Evolutionary conservation across 805 yeast genomes (phyloP), one percentile per base, ranked within the genome.

Genomic region (Metschnikowia santaceciliae): DNA sequence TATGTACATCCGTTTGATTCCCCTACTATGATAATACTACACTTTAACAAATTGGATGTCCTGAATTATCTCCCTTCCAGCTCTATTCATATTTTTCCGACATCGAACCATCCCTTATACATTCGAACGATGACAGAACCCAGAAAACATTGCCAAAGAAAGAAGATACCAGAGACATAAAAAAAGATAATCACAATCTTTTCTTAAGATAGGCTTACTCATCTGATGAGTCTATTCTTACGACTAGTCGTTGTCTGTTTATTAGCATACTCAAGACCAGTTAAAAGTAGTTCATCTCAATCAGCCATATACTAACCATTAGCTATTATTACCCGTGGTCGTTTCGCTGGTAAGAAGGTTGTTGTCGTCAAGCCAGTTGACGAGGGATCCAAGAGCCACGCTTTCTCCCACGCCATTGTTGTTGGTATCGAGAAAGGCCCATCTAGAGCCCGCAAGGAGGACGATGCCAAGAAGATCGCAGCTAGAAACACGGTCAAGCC

Each of bases 301-400:
- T n/a, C 20, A 43, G n/a, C 7, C 42, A 13, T 37, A 47, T 53
- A 58, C 61, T 58, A 58, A 58, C 61, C 3, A 11, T 46, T 74
- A 88, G 96, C 98, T 82, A 91, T 94, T 81, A 91, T 94, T 77
- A 96, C 91, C 79, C 92, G 98, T 79, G 99, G 99, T 74, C 94
- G 99, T 83, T 92, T 84, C 89, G 99, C 99, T 77, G 99, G 99
- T 84, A 92, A 91, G 88, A 94, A 94, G 88, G 99, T 94, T 66
- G 99, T 94, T 76, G 90, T 94, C 74, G 91, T 94, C 75, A 90
- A 89, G 80, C 94, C 97, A 67, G 95, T 88, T 76, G 98, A 94
- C 74, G 97, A 94, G 73, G 99, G 99, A 75, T 83, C 98, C 82
- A 94, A 94, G 83, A 75, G 94, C 62, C 97, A 92, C 84, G 94